Evolutionary conservation across 306 rosid genomes (phyloP).

Genomic region (Quercus bicolor): DNA sequence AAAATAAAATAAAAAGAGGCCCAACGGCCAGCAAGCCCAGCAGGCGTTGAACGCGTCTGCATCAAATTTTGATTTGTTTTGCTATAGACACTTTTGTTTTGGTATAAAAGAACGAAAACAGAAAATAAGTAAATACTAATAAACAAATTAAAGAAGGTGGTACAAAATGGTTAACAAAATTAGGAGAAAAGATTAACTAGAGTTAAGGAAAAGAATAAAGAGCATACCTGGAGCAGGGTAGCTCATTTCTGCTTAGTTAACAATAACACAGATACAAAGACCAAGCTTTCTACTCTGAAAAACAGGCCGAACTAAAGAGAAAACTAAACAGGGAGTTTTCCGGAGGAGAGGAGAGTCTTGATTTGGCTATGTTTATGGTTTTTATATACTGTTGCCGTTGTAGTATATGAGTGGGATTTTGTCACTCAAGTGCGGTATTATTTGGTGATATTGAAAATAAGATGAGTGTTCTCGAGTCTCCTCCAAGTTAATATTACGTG

Average conservation of each 20-base stretch:
- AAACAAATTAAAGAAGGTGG: not conserved
- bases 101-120: not conserved
- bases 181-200: not conserved
- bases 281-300: not conserved
- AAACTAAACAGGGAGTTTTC: not conserved
- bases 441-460: not conserved
- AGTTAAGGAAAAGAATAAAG: not conserved
- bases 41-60: too few relatives aligned
- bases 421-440: too few relatives aligned
- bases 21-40: too few relatives aligned
- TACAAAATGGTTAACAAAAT: not conserved
- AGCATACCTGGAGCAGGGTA: conserved; percentile 42
- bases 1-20: too few relatives aligned
- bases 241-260: conserved; percentile 37
- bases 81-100: too few relatives aligned
- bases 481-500: too few relatives aligned
- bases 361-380: not conserved
- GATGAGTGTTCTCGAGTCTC: too few relatives aligned
- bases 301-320: not conserved
- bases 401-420: too few relatives aligned
- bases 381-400: not conserved
- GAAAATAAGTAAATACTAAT: not conserved
- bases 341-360: not conserved
- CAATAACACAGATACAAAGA: not conserved
- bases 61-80: too few relatives aligned